phyloP scores from a whole-genome alignment of 1,284 basidiomycete genomes.

The Ustilago loliicola region DNA sequence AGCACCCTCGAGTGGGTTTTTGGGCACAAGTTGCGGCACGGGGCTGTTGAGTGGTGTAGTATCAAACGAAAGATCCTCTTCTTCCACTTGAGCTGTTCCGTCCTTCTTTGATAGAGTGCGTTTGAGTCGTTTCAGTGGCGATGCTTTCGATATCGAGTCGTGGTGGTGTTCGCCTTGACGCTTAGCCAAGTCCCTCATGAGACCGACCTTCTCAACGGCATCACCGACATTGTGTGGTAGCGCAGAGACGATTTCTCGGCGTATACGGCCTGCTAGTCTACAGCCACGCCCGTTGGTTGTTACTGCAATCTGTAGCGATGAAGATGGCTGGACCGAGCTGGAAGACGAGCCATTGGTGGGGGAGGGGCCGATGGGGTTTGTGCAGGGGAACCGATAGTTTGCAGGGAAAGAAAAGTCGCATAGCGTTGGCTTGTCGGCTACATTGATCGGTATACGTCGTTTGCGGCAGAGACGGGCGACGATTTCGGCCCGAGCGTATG shows the following conservation, averaged over 20 bases:
- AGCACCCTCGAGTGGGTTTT: conserved; percentile 34
- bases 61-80: conserved; percentile 63
- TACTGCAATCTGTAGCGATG: conserved; percentile 85
- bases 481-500: conserved; percentile 48
- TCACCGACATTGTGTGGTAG: conserved; percentile 82
- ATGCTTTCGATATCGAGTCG: not conserved
- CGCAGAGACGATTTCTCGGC: conserved; percentile 83
- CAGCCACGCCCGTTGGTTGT: conserved; percentile 94
- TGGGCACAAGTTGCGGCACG: conserved; percentile 75
- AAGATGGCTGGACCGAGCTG: conserved; percentile 12
- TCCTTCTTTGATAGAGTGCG: conserved; percentile 14
- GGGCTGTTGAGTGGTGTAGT: conserved; percentile 79
- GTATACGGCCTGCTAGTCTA: conserved; percentile 83
- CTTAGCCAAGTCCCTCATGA: conserved; percentile 79
- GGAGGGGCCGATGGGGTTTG: conserved; percentile 5
- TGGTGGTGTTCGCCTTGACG: conserved; percentile 45
- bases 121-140: conserved; percentile 27
- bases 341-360: not conserved
- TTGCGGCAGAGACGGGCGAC: conserved; percentile 54
- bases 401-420: conserved; percentile 93
- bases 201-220: conserved; percentile 83
- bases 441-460: conserved; percentile 81
- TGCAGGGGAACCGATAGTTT: conserved; percentile 81
- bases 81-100: conserved; percentile 52
- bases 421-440: conserved; percentile 85